Base-by-base conservation (phyloP, 495 filamentous ascomycete species). In the Lineolata rhizophorae region DNA sequence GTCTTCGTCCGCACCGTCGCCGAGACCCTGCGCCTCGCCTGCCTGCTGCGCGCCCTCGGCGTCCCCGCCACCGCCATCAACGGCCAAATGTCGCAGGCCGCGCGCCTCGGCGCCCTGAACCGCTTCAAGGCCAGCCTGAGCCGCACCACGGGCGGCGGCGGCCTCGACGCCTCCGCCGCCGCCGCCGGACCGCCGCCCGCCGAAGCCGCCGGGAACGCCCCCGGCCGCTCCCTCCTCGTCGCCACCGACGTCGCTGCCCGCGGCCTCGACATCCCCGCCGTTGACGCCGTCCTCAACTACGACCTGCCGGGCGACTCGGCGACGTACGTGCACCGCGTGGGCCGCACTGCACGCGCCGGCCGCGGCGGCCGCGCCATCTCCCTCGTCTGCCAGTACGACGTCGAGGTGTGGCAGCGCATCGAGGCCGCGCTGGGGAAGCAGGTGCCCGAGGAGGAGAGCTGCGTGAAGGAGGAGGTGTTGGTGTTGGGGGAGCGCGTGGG, bases 301-400 rank as follows among this genome's bases (percentile, higher is more conserved):
- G 85, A 94, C 45, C 55, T 92, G 5, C 78, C 80, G 0, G 58
- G 60, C 10, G 79, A 85, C 39, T 74, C 69, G 44, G 87, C 93
- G 51, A 93, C 81, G 0, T 97, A 94, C 44, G 78, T 97, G 31
- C 87, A 97, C 48, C 71, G 87, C 25, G 85, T 94, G 2, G 87
- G 87, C 4, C 74, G 87, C 37, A 97, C 87, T 0, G 87, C 87
- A 0, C 64, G 87, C 51, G 85, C 87, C 0, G 85, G 85, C 10
- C 79, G 80, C 45, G 70, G 67, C 16, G 85, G 85, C n/a, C 60
- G 75, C 20, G 81, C 83, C 1, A 64, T 93, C 25, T 72, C 61
- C 17, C 51, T 95, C 5, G 72, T 85, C 2, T 90, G 76, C 3
- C 87, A 97, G 47, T 95, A 94, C 37, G 87, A 95, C 43, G 46